Base-by-base conservation (phyloP, 805 yeast species). In the Saturnispora besseyi region DNA sequence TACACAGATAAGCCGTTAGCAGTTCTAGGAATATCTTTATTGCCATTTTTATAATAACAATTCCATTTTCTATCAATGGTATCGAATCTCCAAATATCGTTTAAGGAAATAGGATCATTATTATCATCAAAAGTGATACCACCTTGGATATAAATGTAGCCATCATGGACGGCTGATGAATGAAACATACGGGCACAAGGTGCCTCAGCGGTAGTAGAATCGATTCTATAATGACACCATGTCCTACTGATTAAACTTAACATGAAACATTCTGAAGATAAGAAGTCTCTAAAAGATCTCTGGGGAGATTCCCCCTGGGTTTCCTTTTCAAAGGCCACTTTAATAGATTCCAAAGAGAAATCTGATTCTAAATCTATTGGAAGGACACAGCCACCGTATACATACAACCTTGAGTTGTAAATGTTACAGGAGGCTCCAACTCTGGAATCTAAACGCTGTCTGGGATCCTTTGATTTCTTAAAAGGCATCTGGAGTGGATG, bases 51-150 rank as follows among this genome's bases (percentile, higher is more conserved):
- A 44, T 71, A 72, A 3, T 82, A 59, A 44, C 78, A 70, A 1
- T 60, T 59, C 91, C 93, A 85, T 10, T 62, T 62, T 46, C 68
- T 70, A 3, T 75, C 65, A 36, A 70, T 72, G 38, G 81, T 62
- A 60, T 81, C 76, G 55, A 82, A 78, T 56, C 75, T 74, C 91
- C 93, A 86, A 26, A 83, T 63, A 56, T 86, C 93, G 57, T 81
- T 81, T 5, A 74, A 61, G 0, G 86, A 78, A 11, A 62, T 59
- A 13, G 75, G 54, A 26, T 50, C 31, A 44, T 69, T 70, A 40
- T 62, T 61, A 33, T 64, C 62, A 41, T 70, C 67, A 8, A 77
- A 65, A 0, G 68, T 62, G 29, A 85, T 60, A 0, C 95, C 95
- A 29, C 95, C 93, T 59, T 75, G 79, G 2, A 83, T 57, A 60